Evolutionary conservation across 2,329 filamentous ascomycete species (phyloP).

Genomic region (Ophidiomyces ophidiicola): DNA sequence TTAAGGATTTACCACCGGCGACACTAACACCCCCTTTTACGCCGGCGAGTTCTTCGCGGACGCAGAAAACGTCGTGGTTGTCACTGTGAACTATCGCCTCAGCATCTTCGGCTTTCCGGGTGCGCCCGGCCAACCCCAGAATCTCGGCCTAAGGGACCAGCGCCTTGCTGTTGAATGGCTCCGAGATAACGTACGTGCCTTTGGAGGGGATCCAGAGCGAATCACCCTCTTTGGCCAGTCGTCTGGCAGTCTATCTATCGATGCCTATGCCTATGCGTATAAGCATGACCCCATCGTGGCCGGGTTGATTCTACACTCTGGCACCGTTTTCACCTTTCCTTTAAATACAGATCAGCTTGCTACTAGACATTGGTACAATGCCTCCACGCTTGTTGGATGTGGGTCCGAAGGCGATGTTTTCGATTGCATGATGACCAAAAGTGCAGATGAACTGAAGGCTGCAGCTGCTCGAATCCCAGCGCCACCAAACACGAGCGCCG

Average conservation of each 20-base stretch:
- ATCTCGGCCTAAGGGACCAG: conserved; percentile 41
- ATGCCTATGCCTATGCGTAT: conserved; percentile 32
- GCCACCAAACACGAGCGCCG: conserved; percentile 24
- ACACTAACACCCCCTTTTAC: conserved; percentile 28
- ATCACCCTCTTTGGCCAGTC: conserved; percentile 38
- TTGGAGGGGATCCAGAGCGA: conserved; percentile 32
- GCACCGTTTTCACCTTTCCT: conserved; percentile 35
- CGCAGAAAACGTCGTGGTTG: conserved; percentile 31
- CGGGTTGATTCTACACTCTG: conserved; percentile 30
- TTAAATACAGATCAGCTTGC: conserved; percentile 27
- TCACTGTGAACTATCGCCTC: conserved; percentile 34
- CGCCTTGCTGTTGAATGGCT: conserved; percentile 31
- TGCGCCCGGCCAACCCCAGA: conserved; percentile 25
- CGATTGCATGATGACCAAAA: conserved; percentile 29
- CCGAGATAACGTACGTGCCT: conserved; percentile 29
- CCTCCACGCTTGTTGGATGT: conserved; percentile 32
- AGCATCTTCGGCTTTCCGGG: conserved; percentile 34
- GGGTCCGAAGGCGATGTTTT: conserved; percentile 22
- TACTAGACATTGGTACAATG: conserved; percentile 34
- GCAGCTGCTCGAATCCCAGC: conserved; percentile 27
- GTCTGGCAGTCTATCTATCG: conserved; percentile 27
- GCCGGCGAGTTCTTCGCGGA: conserved; percentile 28
- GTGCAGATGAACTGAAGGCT: conserved; percentile 28
- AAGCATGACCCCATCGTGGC: conserved; percentile 27
- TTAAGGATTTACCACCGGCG: conserved; percentile 30